Conservation (phyloP, 768 basidiomycete species). For the Collybia nuda region DNA sequence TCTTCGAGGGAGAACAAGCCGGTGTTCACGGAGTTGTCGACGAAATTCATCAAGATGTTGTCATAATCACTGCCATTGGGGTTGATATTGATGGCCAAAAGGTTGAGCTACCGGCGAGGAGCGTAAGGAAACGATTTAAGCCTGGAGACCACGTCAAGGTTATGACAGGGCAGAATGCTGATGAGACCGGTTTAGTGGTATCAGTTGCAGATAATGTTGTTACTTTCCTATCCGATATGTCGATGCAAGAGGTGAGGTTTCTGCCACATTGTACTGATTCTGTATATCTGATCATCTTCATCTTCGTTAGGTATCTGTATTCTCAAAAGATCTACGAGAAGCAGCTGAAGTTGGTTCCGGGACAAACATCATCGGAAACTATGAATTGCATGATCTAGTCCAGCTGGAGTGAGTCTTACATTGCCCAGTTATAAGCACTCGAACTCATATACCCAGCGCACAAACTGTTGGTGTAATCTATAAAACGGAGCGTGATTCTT, state of each 20-base stretch:
- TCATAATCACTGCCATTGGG: slow-evolving; percentile 77
- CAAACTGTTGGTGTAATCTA: slow-evolving; percentile 97
- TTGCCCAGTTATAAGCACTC: slow-evolving; percentile 1
- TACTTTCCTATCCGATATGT: slow-evolving; percentile 97
- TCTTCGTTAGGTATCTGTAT: slow-evolving; percentile 79
- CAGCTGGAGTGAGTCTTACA: slow-evolving; percentile 81
- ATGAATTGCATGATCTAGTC: slow-evolving; percentile 94
- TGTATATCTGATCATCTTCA: slow-evolving; percentile 4
- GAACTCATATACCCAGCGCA: slow-evolving; percentile 44
- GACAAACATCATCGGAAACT: slow-evolving; percentile 87
- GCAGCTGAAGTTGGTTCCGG: slow-evolving; percentile 96
- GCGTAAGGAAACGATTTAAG: slow-evolving; percentile 93
- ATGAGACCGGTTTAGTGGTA: slow-evolving; percentile 95
- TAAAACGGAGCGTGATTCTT: slow-evolving; percentile 94
- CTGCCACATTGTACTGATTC: slow-evolving; percentile 1
- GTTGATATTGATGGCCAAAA: slow-evolving; percentile 86
- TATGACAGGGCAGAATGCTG: slow-evolving; percentile 90
- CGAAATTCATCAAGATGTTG: slow-evolving; percentile 83
- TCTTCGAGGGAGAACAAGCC: slow-evolving; percentile 94
- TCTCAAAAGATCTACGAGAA: slow-evolving; percentile 95
- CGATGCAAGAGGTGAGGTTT: slow-evolving; percentile 80
- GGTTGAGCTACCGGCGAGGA: slow-evolving; percentile 82
- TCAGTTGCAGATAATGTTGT: slow-evolving; percentile 88
- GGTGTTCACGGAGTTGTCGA: slow-evolving; percentile 93
- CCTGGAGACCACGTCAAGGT: slow-evolving; percentile 99